Percentiles rank a stretch among this genome's conserved stretches.
Conservation (phyloP, 306 rosid species). For the Erythrophleum fordii region DNA sequence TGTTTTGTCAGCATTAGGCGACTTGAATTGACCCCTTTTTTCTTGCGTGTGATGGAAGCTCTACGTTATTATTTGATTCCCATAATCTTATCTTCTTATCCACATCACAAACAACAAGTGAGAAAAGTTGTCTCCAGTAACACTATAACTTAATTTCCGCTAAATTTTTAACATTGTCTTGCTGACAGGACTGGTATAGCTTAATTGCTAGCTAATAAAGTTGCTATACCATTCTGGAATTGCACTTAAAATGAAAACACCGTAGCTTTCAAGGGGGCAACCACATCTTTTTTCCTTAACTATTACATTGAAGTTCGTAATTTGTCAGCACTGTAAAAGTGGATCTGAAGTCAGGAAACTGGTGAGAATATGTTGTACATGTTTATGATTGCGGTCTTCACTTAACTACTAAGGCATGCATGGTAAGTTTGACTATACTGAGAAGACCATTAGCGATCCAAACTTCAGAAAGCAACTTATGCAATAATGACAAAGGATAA, state of each 20-base stretch:
- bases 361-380: not conserved
- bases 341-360: constrained; percentile 15
- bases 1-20: constrained; percentile 59
- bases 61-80: constrained; percentile 34
- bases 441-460: constrained; percentile 3
- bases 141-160: not conserved
- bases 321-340: not conserved
- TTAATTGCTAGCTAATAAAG: not conserved
- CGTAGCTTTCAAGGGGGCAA: not conserved
- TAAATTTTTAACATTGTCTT: not conserved
- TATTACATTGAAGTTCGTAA: not conserved
- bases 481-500: constrained; percentile 38
- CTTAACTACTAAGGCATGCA: not conserved
- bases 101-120: not conserved
- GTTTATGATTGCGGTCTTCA: constrained; percentile 14
- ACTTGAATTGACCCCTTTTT: constrained; percentile 46
- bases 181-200: not conserved
- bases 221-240: constrained; percentile 5
- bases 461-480: constrained; percentile 27
- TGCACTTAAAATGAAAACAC: not conserved
- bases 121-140: constrained; percentile 15
- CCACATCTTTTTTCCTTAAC: not conserved
- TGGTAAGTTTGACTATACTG: not conserved
- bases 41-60: constrained; percentile 30
- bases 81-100: constrained; percentile 51